A percentile compares a stretch with the other conserved stretches of the same genome.
Conservation (phyloP, 345 rosid species). For the Trapa bicornis region DNA sequence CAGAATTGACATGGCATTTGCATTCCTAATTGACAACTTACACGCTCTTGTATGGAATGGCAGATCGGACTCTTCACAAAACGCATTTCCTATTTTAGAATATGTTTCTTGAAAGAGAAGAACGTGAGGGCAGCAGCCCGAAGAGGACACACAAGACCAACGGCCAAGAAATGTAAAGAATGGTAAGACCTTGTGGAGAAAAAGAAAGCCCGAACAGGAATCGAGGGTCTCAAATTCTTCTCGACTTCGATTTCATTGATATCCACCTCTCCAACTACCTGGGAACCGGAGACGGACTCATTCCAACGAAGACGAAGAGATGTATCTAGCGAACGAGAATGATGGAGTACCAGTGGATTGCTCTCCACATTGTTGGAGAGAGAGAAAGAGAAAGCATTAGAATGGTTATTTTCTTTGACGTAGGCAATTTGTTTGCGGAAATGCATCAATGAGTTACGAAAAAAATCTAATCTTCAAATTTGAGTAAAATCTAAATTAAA, state of each 20-base stretch:
- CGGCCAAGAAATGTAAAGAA: background rate
- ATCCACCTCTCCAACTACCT: conserved; percentile 20
- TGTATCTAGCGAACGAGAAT: background rate
- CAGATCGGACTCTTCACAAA: background rate
- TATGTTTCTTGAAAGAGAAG: no score
- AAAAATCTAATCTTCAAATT: no score
- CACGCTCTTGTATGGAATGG: conserved; percentile 27
- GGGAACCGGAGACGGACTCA: conserved; percentile 27
- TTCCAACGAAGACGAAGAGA: conserved; percentile 13
- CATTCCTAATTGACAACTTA: conserved; percentile 18
- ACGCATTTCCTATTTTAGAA: background rate
- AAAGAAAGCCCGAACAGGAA: conserved; percentile 82
- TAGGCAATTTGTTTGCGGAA: no score
- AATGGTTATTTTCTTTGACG: no score
- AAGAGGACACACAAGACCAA: no score
- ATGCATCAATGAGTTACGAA: no score
- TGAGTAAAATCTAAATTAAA: no score
- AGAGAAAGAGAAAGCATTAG: no score
- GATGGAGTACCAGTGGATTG: no score
- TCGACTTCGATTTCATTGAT: conserved; percentile 19
- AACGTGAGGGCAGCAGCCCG: no score
- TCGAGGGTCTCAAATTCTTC: conserved; percentile 41
- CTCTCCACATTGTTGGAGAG: no score
- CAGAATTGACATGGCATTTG: background rate
- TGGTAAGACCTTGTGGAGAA: conserved; percentile 68